These are phyloP conservation scores for Ploettnerulaceae sp. DNA, from an alignment of 2,329 filamentous ascomycete species.

Conservation along the genomic window DNA sequence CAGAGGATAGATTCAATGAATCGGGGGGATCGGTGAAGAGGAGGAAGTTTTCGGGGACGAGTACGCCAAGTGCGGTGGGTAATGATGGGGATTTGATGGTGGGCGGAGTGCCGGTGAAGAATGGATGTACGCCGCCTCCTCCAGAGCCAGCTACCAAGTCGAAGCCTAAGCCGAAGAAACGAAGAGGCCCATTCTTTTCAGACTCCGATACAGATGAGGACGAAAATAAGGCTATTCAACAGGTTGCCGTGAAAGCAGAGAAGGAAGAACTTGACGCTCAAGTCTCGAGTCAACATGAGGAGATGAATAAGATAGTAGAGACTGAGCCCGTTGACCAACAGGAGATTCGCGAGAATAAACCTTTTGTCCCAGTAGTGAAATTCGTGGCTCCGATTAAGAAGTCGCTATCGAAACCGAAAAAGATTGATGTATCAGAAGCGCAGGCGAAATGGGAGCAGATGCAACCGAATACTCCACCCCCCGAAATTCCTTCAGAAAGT, in stretches of 20 bases:
- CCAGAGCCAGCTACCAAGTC: slow-evolving; percentile 31
- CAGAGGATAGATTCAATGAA: slow-evolving; percentile 39
- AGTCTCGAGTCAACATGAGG: slow-evolving; percentile 13
- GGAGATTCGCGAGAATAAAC: slow-evolving; percentile 19
- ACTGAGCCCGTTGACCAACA: slow-evolving; percentile 16
- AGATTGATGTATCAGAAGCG: slow-evolving; percentile 23
- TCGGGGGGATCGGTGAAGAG: slow-evolving; percentile 37
- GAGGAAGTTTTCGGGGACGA: slow-evolving; percentile 36
- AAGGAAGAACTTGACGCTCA: slow-evolving; percentile 18
- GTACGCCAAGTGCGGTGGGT: slow-evolving; percentile 4
- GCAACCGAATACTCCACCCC: slow-evolving; percentile 20
- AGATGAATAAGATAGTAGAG: slow-evolving; percentile 16
- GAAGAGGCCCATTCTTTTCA: slow-evolving; percentile 61
- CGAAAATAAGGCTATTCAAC: slow-evolving; percentile 15
- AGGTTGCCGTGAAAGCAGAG: slow-evolving; percentile 17
- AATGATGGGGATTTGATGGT: slow-evolving; percentile 9
- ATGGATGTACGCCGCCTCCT: slow-evolving; percentile 20
- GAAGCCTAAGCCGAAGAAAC: slow-evolving; percentile 27
- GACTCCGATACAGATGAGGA: slow-evolving; percentile 58
- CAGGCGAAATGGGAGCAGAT: slow-evolving; percentile 31
- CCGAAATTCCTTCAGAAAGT: slow-evolving; percentile 5
- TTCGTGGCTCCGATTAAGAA: slow-evolving; percentile 11
- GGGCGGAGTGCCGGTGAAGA: background rate
- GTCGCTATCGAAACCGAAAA: slow-evolving; percentile 14
- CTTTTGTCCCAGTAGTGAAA: slow-evolving; percentile 14